These are phyloP conservation scores for Neohortaea acidophila DNA, from an alignment of 495 filamentous ascomycete genomes.

Conservation along the genomic window DNA sequence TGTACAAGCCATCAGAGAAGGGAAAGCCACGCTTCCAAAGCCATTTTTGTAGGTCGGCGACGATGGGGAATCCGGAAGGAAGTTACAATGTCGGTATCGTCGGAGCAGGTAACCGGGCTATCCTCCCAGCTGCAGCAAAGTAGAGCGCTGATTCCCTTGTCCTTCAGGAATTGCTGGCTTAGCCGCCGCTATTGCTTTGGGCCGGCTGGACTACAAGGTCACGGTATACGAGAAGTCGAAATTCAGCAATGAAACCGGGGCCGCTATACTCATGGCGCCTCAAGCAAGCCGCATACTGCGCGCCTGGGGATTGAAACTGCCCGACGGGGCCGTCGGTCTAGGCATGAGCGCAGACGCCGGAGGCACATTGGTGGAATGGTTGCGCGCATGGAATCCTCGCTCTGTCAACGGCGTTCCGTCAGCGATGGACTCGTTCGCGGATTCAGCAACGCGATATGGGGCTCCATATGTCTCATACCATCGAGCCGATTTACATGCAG, in stretches of 20 bases:
- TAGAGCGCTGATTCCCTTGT: too few relatives aligned
- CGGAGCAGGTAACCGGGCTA: background rate
- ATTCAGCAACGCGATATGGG: constrained; percentile 10
- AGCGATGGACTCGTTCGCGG: background rate
- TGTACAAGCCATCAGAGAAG: too few relatives aligned
- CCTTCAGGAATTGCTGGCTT: constrained; percentile 45
- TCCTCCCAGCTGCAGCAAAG: too few relatives aligned
- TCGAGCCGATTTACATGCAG: constrained; percentile 38
- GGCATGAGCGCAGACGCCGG: too few relatives aligned
- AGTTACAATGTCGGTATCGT: background rate
- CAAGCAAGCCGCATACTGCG: constrained; percentile 7
- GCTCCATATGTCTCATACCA: constrained; percentile 33
- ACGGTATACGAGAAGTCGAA: constrained; percentile 15
- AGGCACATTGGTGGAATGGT: too few relatives aligned
- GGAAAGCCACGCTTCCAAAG: too few relatives aligned
- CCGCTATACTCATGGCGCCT: constrained; percentile 10
- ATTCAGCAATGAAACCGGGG: constrained; percentile 13
- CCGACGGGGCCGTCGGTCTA: too few relatives aligned
- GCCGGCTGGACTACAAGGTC: constrained; percentile 39
- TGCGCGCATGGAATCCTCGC: too few relatives aligned
- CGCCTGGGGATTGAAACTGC: background rate
- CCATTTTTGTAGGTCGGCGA: too few relatives aligned
- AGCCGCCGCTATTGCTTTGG: constrained; percentile 39
- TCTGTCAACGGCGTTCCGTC: too few relatives aligned
- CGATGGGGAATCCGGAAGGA: too few relatives aligned